Base-by-base conservation (phyloP, 305 asterid species). In the Lippia alba region DNA sequence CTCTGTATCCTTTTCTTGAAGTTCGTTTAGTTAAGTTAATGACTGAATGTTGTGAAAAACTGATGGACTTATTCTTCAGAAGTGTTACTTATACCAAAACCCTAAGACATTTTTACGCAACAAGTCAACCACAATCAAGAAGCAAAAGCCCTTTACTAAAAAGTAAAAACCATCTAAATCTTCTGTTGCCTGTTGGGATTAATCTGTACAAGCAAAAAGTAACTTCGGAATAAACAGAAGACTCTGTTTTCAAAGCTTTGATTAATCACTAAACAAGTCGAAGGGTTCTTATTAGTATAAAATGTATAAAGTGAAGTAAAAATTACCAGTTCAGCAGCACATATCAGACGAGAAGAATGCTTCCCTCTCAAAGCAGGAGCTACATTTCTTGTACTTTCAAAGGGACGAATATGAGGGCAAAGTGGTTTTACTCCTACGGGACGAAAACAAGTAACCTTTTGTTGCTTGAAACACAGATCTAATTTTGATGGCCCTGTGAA, bases 271-370 rank as follows among this genome's bases (percentile, higher is more conserved):
- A 14, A 69, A 12, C 34, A 12, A 45, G 65, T 34, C 15, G 18
- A 24, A 55, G 24, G 32, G 58, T 12, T 20, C 48, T 44, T 14
- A 32, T 49, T 14, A 8, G 41, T n/a, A 56, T 14, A 48, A 30
- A 63, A 20, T 48, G 14, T 6, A 45, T 39, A 24, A 60, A 8
- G 8, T 34, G 56, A 18, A 32, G 24, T 50, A 44, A 48, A 24
- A 56, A 66, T 80, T 88, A 90, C 95, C 93, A 86, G 78, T 69
- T 90, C 80, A 77, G 90, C 82, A 73, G 84, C 69, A 76, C 90
- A 88, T 74, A 81, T 81, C 30, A 24, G 30, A 33, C 78, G 24
- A 41, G 90, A 79, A 67, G 87, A 63, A 67, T 50, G 82, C 72
- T 74, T 75, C 66, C 33, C 78, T 58, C 77, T 75, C 61, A 73